Percentiles rank a stretch among this genome's conserved stretches.
These are phyloP conservation scores for Phyllachora maydis DNA, from an alignment of 2,329 filamentous ascomycete species.

Conservation along the genomic window DNA sequence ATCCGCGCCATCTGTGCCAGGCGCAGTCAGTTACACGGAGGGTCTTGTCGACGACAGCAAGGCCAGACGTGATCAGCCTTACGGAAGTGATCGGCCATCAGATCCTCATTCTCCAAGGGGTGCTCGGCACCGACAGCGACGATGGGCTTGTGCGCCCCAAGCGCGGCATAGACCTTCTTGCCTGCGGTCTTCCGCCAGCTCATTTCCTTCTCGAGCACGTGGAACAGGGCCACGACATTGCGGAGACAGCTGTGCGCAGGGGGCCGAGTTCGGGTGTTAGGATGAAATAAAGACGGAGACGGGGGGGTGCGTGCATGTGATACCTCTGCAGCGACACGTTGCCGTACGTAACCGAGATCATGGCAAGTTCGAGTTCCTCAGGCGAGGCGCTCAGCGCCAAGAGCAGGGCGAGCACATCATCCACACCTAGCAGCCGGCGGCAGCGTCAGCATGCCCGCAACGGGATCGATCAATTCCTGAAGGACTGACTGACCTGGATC, in stretches of 20 bases:
- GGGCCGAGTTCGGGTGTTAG: too few relatives aligned
- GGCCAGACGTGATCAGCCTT: constrained; percentile 11
- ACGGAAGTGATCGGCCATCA: constrained; percentile 82
- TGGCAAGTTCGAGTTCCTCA: constrained; percentile 67
- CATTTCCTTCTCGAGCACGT: constrained; percentile 77
- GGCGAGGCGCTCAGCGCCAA: constrained; percentile 64
- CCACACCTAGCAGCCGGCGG: constrained; percentile 37
- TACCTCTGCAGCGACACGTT: constrained; percentile 77
- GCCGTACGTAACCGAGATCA: constrained; percentile 83
- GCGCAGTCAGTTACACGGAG: constrained; percentile 2
- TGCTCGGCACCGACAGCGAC: constrained; percentile 76
- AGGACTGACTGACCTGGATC: constrained; percentile 48
- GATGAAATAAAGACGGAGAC: too few relatives aligned
- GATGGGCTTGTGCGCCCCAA: constrained; percentile 57
- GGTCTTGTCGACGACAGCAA: not conserved
- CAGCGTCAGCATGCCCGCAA: too few relatives aligned
- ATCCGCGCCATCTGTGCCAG: constrained; percentile 49
- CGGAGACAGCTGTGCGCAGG: constrained; percentile 76
- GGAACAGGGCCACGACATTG: constrained; percentile 79
- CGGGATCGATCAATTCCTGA: too few relatives aligned
- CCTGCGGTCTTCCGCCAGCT: constrained; percentile 59
- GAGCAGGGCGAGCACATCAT: constrained; percentile 78
- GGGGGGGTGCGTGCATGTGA: not conserved
- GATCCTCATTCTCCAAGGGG: constrained; percentile 61
- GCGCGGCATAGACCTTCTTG: constrained; percentile 47